Percentiles rank a stretch among this genome's conserved stretches.
Conservation (phyloP, 176 grass and related monocot genomes). For the Poa pratensis region DNA sequence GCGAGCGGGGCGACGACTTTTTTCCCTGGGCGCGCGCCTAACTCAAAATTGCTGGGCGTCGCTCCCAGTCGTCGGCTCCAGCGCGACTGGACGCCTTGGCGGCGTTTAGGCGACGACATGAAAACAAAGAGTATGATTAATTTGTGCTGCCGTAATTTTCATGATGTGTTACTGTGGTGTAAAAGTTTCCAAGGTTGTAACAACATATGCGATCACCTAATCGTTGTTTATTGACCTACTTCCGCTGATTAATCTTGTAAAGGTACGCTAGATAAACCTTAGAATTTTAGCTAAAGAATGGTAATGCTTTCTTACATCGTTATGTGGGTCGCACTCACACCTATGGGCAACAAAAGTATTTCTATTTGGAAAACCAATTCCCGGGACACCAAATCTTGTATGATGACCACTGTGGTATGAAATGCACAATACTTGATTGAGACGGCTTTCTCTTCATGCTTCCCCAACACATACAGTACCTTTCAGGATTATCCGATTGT, state of each 20-base stretch:
- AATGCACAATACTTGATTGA: neutral
- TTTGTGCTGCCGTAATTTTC: neutral
- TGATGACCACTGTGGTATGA: conserved; percentile 7
- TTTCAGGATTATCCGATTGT: neutral
- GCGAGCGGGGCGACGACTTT: too few species aligned
- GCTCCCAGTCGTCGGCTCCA: too few species aligned
- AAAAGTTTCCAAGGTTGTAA: conserved; percentile 9
- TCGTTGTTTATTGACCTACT: neutral
- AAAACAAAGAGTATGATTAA: conserved; percentile 29
- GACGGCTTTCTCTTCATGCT: conserved; percentile 26
- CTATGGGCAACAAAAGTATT: conserved; percentile 20
- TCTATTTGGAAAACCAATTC: neutral
- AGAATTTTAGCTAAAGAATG: neutral
- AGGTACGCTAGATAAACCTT: conserved; percentile 20
- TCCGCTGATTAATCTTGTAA: conserved; percentile 3
- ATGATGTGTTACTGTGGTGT: neutral
- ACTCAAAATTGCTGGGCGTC: too few species aligned
- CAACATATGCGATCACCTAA: conserved; percentile 5
- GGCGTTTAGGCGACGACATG: too few species aligned
- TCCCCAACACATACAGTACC: neutral
- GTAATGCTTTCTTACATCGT: neutral
- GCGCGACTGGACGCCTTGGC: too few species aligned
- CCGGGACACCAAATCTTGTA: neutral
- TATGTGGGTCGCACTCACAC: neutral
- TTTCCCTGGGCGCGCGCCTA: too few species aligned